Evolutionary conservation across 371 early-diverging fungal genomes (phyloP).

Genomic region (Actinomucor elegans): DNA sequence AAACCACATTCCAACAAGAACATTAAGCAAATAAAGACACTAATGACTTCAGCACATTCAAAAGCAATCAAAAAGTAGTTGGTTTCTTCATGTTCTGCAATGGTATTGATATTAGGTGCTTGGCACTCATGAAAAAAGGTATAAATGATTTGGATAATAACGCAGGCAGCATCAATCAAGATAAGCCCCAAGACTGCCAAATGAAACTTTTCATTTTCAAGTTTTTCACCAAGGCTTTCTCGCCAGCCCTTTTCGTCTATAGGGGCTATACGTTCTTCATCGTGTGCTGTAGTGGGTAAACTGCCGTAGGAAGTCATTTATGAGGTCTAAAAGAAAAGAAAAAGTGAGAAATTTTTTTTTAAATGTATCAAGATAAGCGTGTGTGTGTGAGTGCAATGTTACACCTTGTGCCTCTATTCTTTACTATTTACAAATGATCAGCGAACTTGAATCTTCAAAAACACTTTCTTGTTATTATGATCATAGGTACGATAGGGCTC

Average conservation of each 20-base stretch:
- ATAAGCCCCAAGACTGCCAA: conserved; percentile 30
- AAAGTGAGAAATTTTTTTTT: conserved; percentile 1
- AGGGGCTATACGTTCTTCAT: too few relatives aligned
- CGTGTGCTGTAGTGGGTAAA: neutral
- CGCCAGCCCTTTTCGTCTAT: conserved; percentile 30
- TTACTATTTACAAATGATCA: too few relatives aligned
- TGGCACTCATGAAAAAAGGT: conserved; percentile 35
- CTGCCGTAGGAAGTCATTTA: conserved; percentile 17
- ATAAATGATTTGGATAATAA: conserved; percentile 31
- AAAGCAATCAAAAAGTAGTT: conserved; percentile 20
- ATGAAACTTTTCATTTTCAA: conserved; percentile 38
- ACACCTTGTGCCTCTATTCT: neutral
- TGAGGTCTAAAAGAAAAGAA: neutral
- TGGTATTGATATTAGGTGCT: neutral
- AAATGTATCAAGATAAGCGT: neutral
- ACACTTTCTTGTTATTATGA: too few relatives aligned
- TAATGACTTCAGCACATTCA: conserved; percentile 34
- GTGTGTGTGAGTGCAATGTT: neutral
- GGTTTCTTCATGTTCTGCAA: neutral
- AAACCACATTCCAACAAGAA: conserved; percentile 41
- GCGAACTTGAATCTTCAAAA: too few relatives aligned
- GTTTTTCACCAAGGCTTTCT: conserved; percentile 29
- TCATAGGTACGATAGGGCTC: too few relatives aligned
- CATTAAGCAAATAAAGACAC: conserved; percentile 32
- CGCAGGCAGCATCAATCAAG: conserved; percentile 37